These are phyloP conservation scores for Prunus mira DNA, from an alignment of 306 rosid genomes.

Conservation along the genomic window DNA sequence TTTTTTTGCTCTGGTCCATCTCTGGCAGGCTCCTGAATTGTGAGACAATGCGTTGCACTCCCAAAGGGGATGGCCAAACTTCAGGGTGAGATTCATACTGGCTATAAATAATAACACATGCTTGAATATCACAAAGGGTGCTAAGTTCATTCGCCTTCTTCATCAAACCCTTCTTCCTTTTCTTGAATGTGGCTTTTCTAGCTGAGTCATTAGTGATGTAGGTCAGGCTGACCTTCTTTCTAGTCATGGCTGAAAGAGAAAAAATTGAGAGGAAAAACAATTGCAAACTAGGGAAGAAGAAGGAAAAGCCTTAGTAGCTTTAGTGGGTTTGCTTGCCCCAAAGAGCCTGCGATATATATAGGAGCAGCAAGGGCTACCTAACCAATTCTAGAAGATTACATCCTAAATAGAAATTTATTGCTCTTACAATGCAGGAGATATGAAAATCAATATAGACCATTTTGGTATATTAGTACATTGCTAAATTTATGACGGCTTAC, in stretches of 20 bases:
- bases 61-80: conserved; percentile 43
- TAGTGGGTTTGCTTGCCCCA: too few relatives aligned
- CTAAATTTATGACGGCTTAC: too few relatives aligned
- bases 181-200: conserved; percentile 56
- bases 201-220: conserved; percentile 36
- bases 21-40: conserved; percentile 32
- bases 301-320: too few relatives aligned
- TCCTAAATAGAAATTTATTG: too few relatives aligned
- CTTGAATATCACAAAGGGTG: conserved; percentile 52
- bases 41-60: conserved; percentile 23
- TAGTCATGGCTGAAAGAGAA: conserved; percentile 32
- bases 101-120: conserved; percentile 51
- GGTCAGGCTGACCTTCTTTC: conserved; percentile 50
- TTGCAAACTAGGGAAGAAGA: too few relatives aligned
- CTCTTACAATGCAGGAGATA: too few relatives aligned
- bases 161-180: conserved; percentile 58
- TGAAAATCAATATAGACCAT: too few relatives aligned
- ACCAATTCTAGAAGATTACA: too few relatives aligned
- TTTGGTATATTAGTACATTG: too few relatives aligned
- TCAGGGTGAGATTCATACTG: conserved; percentile 42
- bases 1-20: conserved; percentile 30
- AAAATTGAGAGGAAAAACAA: too few relatives aligned
- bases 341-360: too few relatives aligned
- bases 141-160: conserved; percentile 56
- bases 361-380: too few relatives aligned